Conservation (phyloP, 306 rosid genomes). For the Rosa chinensis region DNA sequence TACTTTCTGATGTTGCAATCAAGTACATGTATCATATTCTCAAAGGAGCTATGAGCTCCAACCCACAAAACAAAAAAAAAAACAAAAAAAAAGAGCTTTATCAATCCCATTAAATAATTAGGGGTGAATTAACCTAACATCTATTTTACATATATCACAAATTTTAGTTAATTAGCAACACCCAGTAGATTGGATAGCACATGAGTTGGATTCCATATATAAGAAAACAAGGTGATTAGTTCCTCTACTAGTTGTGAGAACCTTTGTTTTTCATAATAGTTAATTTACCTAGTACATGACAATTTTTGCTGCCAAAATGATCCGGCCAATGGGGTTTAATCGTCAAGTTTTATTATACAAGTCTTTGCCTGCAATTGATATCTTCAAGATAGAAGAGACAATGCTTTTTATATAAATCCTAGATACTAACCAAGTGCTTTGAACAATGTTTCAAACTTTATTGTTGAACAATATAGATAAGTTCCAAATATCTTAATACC, state of each 20-base stretch:
- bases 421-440: conserved; percentile 2
- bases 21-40: background rate
- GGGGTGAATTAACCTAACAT: background rate
- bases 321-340: background rate
- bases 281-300: background rate
- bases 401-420: conserved; percentile 9
- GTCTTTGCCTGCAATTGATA: conserved; percentile 15
- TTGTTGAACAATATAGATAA: background rate
- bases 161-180: background rate
- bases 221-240: background rate
- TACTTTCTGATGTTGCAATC: background rate
- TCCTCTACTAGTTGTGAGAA: background rate
- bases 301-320: background rate
- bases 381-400: conserved; percentile 1
- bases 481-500: conserved; percentile 4
- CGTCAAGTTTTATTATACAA: background rate
- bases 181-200: background rate
- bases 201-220: background rate
- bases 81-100: background rate
- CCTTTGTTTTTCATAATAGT: background rate
- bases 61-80: background rate
- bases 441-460: conserved; percentile 3
- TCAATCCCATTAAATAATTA: background rate
- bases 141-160: background rate
- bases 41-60: background rate